Percentiles rank a stretch among this genome's conserved stretches.
phyloP scores from a whole-genome alignment of 768 basidiomycete genomes.

The Gloeophyllum trabeum region DNA sequence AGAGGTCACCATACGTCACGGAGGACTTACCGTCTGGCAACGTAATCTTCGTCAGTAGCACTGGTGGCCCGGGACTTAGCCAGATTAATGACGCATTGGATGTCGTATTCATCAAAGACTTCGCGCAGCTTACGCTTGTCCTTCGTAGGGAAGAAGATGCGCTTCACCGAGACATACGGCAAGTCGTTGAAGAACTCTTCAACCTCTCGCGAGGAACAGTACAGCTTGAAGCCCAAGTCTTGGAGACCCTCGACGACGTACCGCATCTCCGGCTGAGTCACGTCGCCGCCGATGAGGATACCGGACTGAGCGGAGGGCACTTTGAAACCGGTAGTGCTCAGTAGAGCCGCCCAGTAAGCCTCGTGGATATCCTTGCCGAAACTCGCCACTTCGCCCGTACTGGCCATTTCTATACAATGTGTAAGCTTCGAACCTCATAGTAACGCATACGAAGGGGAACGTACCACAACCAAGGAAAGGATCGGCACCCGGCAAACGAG shows the following conservation, averaged over 20 bases:
- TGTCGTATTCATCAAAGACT: conserved; percentile 90
- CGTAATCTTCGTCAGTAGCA: conserved; percentile 89
- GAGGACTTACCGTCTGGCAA: conserved; percentile 67
- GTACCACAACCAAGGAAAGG: conserved; percentile 91
- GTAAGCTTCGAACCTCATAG: neutral
- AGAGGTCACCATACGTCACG: conserved; percentile 7
- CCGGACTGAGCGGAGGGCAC: conserved; percentile 77
- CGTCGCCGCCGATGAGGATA: conserved; percentile 87
- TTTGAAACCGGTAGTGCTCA: conserved; percentile 94
- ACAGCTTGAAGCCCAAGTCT: conserved; percentile 91
- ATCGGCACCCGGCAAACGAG: conserved; percentile 89
- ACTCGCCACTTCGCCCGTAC: conserved; percentile 93
- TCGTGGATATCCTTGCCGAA: conserved; percentile 92
- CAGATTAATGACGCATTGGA: conserved; percentile 91
- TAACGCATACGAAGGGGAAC: conserved; percentile 17
- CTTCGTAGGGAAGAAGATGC: conserved; percentile 91
- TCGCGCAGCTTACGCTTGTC: conserved; percentile 93
- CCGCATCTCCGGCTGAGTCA: conserved; percentile 77
- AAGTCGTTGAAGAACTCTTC: conserved; percentile 75
- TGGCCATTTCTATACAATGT: conserved; percentile 76
- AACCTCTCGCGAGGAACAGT: conserved; percentile 71
- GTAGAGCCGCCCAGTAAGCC: conserved; percentile 92
- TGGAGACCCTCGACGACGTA: conserved; percentile 70
- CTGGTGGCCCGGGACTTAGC: conserved; percentile 67
- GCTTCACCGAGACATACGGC: conserved; percentile 70